phyloP scores from a whole-genome alignment of 1,284 basidiomycete genomes.

The Microbotryum saponariae region DNA sequence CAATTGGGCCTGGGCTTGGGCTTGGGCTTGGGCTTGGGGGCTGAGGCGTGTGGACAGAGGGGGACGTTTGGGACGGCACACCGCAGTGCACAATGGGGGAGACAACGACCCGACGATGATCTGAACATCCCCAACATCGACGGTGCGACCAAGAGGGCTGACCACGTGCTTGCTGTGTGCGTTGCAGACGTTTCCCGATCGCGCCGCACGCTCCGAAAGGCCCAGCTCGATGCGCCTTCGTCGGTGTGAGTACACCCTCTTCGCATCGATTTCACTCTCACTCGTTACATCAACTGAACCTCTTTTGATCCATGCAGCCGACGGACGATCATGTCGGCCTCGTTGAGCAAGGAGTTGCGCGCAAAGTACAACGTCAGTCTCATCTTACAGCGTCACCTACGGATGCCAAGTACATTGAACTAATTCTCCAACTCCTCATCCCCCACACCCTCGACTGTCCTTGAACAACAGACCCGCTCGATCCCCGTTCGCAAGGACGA shows the following conservation, averaged over 20 bases:
- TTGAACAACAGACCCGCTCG: slow-evolving; percentile 63
- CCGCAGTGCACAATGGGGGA: too few relatives aligned
- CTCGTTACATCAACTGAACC: not conserved
- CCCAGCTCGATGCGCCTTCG: slow-evolving; percentile 88
- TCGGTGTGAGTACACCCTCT: slow-evolving; percentile 5
- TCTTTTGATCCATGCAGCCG: slow-evolving; percentile 45
- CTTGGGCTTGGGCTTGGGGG: too few relatives aligned
- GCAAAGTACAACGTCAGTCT: slow-evolving; percentile 77
- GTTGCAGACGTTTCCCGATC: slow-evolving; percentile 23
- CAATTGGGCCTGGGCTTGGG: too few relatives aligned
- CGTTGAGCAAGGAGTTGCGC: slow-evolving; percentile 91
- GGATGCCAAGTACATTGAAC: not conserved
- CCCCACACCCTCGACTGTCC: not conserved
- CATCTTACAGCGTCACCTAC: not conserved
- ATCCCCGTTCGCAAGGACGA: slow-evolving; percentile 97
- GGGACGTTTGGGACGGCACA: too few relatives aligned
- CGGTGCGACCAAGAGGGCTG: too few relatives aligned
- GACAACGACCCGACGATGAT: too few relatives aligned
- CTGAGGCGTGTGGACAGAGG: too few relatives aligned
- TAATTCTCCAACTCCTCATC: not conserved
- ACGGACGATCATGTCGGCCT: slow-evolving; percentile 95
- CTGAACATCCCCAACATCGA: too few relatives aligned
- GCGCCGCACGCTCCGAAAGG: slow-evolving; percentile 90
- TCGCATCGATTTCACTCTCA: not conserved
- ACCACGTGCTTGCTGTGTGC: not conserved